phyloP scores from a whole-genome alignment of 2,329 filamentous ascomycete genomes.

The Drechslera avenae region DNA sequence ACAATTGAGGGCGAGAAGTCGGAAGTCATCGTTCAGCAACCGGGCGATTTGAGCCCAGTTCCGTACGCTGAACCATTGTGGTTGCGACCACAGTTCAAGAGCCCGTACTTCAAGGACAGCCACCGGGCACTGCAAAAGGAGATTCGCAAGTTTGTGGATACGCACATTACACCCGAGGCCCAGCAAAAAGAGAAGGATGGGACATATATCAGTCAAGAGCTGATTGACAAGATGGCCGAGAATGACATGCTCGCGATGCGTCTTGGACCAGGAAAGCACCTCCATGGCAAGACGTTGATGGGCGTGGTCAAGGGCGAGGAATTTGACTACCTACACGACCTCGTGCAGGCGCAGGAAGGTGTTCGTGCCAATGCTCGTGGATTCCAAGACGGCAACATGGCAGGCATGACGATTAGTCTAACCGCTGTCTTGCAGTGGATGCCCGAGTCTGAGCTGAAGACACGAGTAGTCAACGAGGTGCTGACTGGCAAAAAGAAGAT shows the following conservation, averaged over 20 bases:
- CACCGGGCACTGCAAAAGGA: conserved; percentile 72
- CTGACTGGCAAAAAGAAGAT: conserved; percentile 85
- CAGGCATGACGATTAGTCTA: conserved; percentile 82
- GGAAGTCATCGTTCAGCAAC: conserved; percentile 70
- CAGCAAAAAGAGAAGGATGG: conserved; percentile 76
- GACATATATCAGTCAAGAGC: conserved; percentile 68
- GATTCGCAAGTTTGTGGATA: conserved; percentile 74
- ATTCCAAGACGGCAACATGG: conserved; percentile 86
- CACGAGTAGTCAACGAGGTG: conserved; percentile 71
- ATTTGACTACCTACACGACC: conserved; percentile 86
- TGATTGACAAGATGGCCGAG: conserved; percentile 80
- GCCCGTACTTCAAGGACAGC: conserved; percentile 78
- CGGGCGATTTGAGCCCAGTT: conserved; percentile 75
- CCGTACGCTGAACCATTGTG: conserved; percentile 87
- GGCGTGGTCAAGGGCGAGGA: conserved; percentile 75
- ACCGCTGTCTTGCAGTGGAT: conserved; percentile 81
- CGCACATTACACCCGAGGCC: conserved; percentile 73
- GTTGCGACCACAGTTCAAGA: conserved; percentile 77
- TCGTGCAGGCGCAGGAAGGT: conserved; percentile 76
- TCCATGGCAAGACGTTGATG: conserved; percentile 72
- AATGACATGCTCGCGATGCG: conserved; percentile 79
- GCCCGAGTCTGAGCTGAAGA: conserved; percentile 68
- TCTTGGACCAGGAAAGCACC: conserved; percentile 79
- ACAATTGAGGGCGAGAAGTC: conserved; percentile 75
- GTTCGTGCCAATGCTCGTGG: conserved; percentile 73